phyloP scores from a whole-genome alignment of 2,329 filamentous ascomycete species.

The Claviceps quebecensis region DNA sequence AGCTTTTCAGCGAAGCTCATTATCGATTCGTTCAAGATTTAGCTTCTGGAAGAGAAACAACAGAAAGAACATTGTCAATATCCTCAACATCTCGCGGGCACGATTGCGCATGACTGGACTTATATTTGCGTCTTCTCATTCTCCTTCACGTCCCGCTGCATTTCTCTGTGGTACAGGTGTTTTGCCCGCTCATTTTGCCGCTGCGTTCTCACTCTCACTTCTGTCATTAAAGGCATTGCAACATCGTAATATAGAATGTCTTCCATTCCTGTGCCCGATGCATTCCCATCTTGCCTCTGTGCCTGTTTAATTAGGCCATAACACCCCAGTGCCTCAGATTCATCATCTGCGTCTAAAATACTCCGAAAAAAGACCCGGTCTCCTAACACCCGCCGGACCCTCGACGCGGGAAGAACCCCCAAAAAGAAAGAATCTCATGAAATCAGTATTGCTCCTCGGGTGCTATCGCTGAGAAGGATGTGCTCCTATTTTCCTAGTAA shows the following conservation, averaged over 20 bases:
- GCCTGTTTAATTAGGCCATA: background rate
- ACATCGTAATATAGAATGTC: background rate
- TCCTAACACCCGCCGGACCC: background rate
- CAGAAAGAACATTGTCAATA: background rate
- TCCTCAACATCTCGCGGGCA: background rate
- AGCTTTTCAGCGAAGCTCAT: background rate
- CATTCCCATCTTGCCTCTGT: background rate
- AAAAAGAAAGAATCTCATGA: background rate
- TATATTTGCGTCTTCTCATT: background rate
- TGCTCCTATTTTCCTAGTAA: slow-evolving; percentile 38
- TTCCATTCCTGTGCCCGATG: background rate
- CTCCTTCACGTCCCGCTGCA: background rate
- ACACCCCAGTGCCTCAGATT: background rate
- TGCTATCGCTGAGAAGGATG: slow-evolving; percentile 10
- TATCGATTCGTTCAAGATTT: background rate
- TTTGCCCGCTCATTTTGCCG: background rate
- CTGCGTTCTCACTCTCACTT: background rate
- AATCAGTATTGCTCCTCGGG: slow-evolving; percentile 5
- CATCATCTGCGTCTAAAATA: background rate
- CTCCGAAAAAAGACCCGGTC: background rate
- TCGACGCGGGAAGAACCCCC: background rate
- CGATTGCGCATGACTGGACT: background rate
- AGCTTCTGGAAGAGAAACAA: background rate
- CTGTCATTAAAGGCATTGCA: background rate
- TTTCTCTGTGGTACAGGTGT: background rate